Evolutionary conservation across 148 eudicot genomes (phyloP), one percentile per base, ranked within the genome.

Genomic region (Fagopyrum esculentum): DNA sequence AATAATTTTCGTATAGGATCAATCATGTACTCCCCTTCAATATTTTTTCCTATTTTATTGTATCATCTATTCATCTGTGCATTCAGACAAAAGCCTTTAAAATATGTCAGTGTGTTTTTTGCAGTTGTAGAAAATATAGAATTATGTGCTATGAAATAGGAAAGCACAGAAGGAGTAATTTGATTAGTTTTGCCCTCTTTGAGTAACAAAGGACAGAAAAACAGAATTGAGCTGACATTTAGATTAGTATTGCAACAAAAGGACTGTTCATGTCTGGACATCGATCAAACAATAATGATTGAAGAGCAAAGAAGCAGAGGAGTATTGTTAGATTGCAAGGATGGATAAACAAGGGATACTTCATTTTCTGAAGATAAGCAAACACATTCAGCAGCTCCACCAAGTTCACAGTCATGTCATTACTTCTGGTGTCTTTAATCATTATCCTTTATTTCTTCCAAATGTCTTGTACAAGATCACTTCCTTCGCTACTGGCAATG

Each of bases 401-500:
- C 89, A 90, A 85, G 75, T 85, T 74, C 98, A 93, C 68, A 89
- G 87, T 46, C 87, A 85, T 68, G 75, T 82, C 80, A 87, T 86
- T 64, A 85, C 92, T 51, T 80, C 80, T 12, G 91, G 91, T 69
- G 77, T 84, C 71, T 73, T 86, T 57, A 78, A 77, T 76, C 78
- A 75, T 30, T 63, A 77, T 72, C 77, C 81, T 72, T 72, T 86
- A 73, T 75, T 78, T 77, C 72, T 85, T 75, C 81, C 85, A 79
- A 82, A 74, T 75, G 60, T 90, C 81, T 82, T 88, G 73, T 80
- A 75, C 73, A 73, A 81, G 47, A 82, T 82, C 81, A 81, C 83
- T 74, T 71, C 76, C 73, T 73, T 78, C 63, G 54, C 77, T 82
- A 35, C 77, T 52, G 11, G 45, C 74, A 52, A 12, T 49, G 61